These are phyloP conservation scores for Dovyalis caffra DNA, from an alignment of 345 rosid species.

Conservation along the genomic window DNA sequence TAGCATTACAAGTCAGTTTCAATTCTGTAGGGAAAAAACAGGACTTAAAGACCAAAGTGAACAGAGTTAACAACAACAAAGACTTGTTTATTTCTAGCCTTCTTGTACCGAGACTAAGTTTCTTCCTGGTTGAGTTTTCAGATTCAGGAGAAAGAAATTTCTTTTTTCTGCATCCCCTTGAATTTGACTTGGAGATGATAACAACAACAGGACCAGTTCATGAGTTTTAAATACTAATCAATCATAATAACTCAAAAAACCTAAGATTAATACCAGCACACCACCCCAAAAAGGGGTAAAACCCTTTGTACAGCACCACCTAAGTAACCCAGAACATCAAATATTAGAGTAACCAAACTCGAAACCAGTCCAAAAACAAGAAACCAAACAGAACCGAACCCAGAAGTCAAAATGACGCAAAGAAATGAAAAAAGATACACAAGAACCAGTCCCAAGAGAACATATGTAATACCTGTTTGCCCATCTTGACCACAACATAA, in stretches of 20 bases:
- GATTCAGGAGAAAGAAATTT: not conserved
- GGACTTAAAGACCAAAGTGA: not conserved
- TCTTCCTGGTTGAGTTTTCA: not conserved
- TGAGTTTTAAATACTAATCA: not conserved
- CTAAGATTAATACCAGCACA: not conserved
- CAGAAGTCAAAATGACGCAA: no score
- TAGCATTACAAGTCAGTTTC: not conserved
- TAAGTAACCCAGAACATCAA: not conserved
- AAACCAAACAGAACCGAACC: not conserved
- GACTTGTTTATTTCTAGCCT: no score
- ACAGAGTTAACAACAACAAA: not conserved
- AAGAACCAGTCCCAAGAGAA: not conserved
- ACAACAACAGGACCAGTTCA: not conserved
- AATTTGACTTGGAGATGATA: not conserved
- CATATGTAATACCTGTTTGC: slow-evolving; percentile 18
- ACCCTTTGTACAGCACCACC: not conserved
- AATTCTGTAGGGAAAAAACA: not conserved
- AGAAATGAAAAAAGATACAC: not conserved
- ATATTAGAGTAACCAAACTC: not conserved
- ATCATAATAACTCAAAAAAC: not conserved
- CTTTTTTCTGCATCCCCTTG: not conserved
- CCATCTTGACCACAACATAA: slow-evolving; percentile 27
- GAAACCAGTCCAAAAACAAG: not conserved
- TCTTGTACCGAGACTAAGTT: not conserved
- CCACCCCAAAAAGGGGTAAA: not conserved